Evolutionary conservation across 2,329 filamentous ascomycete genomes (phyloP).

Genomic region (Colletotrichum echinochloae): DNA sequence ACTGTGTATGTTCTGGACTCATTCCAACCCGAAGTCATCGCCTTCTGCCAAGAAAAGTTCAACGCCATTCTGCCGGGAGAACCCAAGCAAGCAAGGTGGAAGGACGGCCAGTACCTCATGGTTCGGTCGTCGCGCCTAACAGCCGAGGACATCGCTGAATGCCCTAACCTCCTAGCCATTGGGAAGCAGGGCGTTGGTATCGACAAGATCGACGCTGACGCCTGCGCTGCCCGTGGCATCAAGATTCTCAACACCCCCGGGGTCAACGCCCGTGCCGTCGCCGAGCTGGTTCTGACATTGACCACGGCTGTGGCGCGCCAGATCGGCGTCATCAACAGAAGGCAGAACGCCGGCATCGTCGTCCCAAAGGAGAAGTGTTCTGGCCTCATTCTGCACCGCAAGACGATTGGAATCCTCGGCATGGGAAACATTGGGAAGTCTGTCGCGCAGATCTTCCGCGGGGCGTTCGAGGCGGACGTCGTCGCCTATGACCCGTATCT

Average conservation of each 20-base stretch:
- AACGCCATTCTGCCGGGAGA: slow-evolving; percentile 52
- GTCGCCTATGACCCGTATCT: slow-evolving; percentile 53
- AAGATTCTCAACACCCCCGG: slow-evolving; percentile 62
- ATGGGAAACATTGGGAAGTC: slow-evolving; percentile 55
- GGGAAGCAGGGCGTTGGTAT: slow-evolving; percentile 62
- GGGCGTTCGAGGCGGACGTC: slow-evolving; percentile 50
- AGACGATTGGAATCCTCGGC: slow-evolving; percentile 53
- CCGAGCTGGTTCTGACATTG: slow-evolving; percentile 53
- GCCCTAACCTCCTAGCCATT: slow-evolving; percentile 54
- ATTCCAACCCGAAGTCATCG: slow-evolving; percentile 52
- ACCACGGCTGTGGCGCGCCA: slow-evolving; percentile 51
- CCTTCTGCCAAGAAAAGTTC: slow-evolving; percentile 53
- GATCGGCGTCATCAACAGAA: slow-evolving; percentile 47
- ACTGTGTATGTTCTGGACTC: slow-evolving; percentile 56
- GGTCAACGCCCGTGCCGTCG: slow-evolving; percentile 57
- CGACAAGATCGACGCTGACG: slow-evolving; percentile 57
- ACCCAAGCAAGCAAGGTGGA: slow-evolving; percentile 53
- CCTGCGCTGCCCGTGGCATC: slow-evolving; percentile 54
- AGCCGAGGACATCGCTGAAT: slow-evolving; percentile 52
- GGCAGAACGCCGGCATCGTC: slow-evolving; percentile 48
- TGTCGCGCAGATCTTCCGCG: slow-evolving; percentile 52
- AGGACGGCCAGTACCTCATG: slow-evolving; percentile 53
- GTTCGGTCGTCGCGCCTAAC: slow-evolving; percentile 53
- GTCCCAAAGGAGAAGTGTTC: slow-evolving; percentile 55
- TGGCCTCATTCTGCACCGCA: slow-evolving; percentile 51